phyloP scores from a whole-genome alignment of 176 grass and related monocot species.

The Avena atlantica region DNA sequence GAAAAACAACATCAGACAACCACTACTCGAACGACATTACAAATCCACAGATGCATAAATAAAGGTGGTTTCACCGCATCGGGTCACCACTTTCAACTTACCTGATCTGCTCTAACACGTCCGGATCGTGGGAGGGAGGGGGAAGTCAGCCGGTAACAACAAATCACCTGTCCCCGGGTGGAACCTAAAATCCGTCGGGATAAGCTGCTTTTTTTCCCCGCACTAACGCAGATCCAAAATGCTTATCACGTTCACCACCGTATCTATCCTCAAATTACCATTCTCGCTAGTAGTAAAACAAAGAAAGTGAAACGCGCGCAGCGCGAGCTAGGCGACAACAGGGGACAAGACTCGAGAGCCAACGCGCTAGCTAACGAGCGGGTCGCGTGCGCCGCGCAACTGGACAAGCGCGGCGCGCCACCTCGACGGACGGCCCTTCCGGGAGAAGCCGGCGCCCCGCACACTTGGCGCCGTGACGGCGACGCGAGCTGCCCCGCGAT shows the following conservation, averaged over 20 bases:
- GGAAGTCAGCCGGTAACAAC: neutral
- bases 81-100: constrained; percentile 35
- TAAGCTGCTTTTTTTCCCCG: constrained; percentile 21
- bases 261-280: constrained; percentile 12
- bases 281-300: neutral
- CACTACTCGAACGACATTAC: neutral
- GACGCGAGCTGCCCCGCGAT: neutral
- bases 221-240: neutral
- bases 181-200: constrained; percentile 9
- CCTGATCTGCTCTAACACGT: constrained; percentile 55
- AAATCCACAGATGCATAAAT: neutral
- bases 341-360: neutral
- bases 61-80: constrained; percentile 1
- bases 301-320: neutral
- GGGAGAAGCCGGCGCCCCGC: constrained; percentile 34
- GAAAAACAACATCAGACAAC: neutral
- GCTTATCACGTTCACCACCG: constrained; percentile 4
- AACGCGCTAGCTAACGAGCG: neutral
- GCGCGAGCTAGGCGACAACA: neutral
- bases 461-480: constrained; percentile 46
- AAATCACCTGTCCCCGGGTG: neutral
- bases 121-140: neutral
- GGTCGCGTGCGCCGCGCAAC: neutral
- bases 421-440: constrained; percentile 34
- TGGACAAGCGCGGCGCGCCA: constrained; percentile 52